Conservation (phyloP, 2,329 filamentous ascomycete genomes). For the Lomentospora prolificans region DNA sequence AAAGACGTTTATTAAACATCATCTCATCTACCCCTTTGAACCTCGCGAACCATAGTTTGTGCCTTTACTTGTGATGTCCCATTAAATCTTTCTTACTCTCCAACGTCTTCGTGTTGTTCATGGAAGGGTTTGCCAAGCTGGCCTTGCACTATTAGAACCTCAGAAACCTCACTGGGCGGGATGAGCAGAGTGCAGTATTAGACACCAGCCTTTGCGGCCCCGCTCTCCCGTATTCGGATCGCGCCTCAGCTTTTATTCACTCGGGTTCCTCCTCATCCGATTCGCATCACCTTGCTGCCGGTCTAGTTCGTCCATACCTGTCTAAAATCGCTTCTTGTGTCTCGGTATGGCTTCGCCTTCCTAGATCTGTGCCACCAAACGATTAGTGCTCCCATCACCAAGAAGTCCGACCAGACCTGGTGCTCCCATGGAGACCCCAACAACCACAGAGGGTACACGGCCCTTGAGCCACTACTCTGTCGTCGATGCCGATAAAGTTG, state of each 20-base stretch:
- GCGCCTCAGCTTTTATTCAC: not conserved
- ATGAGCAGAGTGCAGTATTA: not conserved
- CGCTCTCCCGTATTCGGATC: not conserved
- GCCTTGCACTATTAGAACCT: no score
- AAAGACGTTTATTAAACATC: no score
- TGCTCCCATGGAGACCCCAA: not conserved
- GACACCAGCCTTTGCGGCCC: no score
- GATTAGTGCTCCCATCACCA: not conserved
- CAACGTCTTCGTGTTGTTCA: not conserved
- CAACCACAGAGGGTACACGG: conserved; percentile 1
- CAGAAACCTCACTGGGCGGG: not conserved
- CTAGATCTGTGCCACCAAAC: not conserved
- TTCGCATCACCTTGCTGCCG: not conserved
- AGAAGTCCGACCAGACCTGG: not conserved
- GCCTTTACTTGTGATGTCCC: no score
- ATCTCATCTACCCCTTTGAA: no score
- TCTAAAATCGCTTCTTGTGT: not conserved
- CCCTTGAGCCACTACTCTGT: conserved; percentile 1
- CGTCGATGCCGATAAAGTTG: conserved; percentile 22
- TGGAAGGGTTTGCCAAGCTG: no score
- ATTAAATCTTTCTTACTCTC: not conserved
- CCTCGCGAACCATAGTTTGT: no score
- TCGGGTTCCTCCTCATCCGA: not conserved
- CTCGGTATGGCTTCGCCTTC: not conserved
- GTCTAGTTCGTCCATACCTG: not conserved